These are phyloP conservation scores for Ceratobasidium sp. DNA, from an alignment of 1,284 basidiomycete genomes.

Conservation along the genomic window DNA sequence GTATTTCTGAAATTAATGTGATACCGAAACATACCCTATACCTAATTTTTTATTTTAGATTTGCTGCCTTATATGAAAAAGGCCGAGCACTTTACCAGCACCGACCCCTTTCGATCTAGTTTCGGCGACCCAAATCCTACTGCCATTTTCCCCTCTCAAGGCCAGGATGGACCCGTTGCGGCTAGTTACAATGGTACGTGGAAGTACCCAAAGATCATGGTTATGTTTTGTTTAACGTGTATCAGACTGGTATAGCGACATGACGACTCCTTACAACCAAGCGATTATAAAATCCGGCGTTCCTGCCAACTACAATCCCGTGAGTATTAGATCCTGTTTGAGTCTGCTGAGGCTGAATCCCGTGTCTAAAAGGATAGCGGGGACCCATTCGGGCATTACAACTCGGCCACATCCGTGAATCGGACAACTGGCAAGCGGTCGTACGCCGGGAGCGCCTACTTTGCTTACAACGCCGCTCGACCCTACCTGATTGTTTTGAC, in stretches of 20 bases:
- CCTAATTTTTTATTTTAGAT: not conserved
- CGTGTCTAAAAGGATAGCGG: constrained; percentile 21
- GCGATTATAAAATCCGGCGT: constrained; percentile 40
- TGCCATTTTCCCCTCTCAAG: constrained; percentile 54
- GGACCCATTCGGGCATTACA: constrained; percentile 43
- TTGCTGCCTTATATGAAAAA: constrained; percentile 60
- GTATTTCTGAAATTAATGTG: not conserved
- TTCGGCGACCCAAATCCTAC: constrained; percentile 52
- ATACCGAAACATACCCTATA: not conserved
- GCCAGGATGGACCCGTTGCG: constrained; percentile 54
- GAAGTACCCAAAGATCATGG: not conserved
- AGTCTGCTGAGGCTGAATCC: not conserved
- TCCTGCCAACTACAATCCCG: constrained; percentile 42
- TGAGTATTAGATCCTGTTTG: constrained; percentile 1
- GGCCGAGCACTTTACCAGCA: constrained; percentile 55
- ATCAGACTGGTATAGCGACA: constrained; percentile 47
- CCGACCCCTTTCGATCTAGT: constrained; percentile 50
- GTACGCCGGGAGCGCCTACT: constrained; percentile 55
- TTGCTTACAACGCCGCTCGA: constrained; percentile 50
- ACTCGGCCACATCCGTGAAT: constrained; percentile 48
- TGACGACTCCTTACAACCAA: constrained; percentile 45
- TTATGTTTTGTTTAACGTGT: constrained; percentile 47
- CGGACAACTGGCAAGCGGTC: constrained; percentile 54
- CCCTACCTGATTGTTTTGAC: constrained; percentile 55
- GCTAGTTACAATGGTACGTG: constrained; percentile 55